A percentile compares a stretch with the other conserved stretches of the same genome.
These are phyloP conservation scores for Suhomyces coccinellae DNA, from an alignment of 1,139 yeast species.

Conservation along the genomic window DNA sequence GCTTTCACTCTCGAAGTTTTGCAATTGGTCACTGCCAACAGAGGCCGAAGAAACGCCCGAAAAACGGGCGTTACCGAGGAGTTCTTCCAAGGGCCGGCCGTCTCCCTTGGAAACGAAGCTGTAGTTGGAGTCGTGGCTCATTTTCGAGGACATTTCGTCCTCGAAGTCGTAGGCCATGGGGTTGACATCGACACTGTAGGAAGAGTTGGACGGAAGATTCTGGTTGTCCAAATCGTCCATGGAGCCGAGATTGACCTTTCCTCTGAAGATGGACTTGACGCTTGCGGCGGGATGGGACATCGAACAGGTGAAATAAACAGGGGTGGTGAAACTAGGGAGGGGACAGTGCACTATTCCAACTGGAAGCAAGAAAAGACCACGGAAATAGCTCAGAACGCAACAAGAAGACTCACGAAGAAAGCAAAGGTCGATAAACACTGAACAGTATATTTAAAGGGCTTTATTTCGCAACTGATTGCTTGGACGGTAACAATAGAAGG, in stretches of 20 bases:
- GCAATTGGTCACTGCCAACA: not conserved
- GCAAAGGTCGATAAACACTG: too few relatives aligned
- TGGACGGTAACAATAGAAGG: not conserved
- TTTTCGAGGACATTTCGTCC: slow-evolving; percentile 16
- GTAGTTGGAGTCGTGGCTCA: slow-evolving; percentile 22
- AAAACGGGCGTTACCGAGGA: slow-evolving; percentile 16
- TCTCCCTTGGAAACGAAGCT: slow-evolving; percentile 24
- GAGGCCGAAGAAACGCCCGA: not conserved
- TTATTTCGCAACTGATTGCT: slow-evolving; percentile 4
- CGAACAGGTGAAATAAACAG: not conserved
- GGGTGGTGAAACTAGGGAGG: not conserved
- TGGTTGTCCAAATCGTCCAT: slow-evolving; percentile 25
- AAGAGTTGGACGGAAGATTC: slow-evolving; percentile 3
- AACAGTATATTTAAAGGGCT: too few relatives aligned
- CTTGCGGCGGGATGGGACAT: slow-evolving; percentile 51
- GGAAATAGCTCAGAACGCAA: not conserved
- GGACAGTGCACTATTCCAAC: too few relatives aligned
- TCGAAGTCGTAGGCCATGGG: slow-evolving; percentile 6
- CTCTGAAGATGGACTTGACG: slow-evolving; percentile 41
- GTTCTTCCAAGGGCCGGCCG: not conserved
- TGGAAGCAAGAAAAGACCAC: not conserved
- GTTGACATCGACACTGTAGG: slow-evolving; percentile 9
- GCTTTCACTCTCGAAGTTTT: not conserved
- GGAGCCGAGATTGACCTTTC: slow-evolving; percentile 32
- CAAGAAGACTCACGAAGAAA: too few relatives aligned